A percentile compares a stretch with the other conserved stretches of the same genome.
phyloP scores from a whole-genome alignment of 768 basidiomycete species.

The Boletus sp. region DNA sequence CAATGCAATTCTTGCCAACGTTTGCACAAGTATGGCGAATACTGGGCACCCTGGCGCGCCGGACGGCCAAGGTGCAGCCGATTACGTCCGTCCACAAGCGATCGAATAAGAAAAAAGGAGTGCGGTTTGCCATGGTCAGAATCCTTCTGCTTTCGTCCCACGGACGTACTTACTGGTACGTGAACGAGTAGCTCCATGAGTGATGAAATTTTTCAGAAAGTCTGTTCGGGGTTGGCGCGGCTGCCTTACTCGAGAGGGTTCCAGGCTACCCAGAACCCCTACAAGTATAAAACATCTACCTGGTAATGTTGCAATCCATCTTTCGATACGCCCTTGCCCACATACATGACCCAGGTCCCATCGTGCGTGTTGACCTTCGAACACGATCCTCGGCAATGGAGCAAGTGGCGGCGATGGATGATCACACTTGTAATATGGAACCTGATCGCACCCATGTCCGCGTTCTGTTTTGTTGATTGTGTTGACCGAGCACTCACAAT shows the following conservation, averaged over 20 bases:
- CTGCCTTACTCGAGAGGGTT: not conserved
- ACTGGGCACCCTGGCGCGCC: not conserved
- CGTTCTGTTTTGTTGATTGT: slow-evolving; percentile 1
- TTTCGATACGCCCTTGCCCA: slow-evolving; percentile 4
- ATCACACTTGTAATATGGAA: slow-evolving; percentile 31
- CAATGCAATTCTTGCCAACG: not conserved
- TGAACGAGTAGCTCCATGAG: not conserved
- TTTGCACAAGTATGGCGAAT: slow-evolving; percentile 1
- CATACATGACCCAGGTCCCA: slow-evolving; percentile 18
- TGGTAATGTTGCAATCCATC: not conserved
- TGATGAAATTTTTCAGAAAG: not conserved
- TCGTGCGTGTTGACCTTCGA: slow-evolving; percentile 16
- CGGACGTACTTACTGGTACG: not conserved
- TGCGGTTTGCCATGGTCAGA: not conserved
- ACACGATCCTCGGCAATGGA: slow-evolving; percentile 27
- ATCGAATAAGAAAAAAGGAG: not conserved
- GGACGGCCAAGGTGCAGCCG: not conserved
- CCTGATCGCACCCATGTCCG: slow-evolving; percentile 31
- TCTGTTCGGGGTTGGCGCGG: not conserved
- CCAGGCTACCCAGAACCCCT: not conserved
- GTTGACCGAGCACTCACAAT: slow-evolving; percentile 3
- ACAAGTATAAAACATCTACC: slow-evolving; percentile 6
- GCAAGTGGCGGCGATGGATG: slow-evolving; percentile 27
- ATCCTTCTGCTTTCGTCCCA: slow-evolving; percentile 1
- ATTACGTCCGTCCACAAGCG: slow-evolving; percentile 14